These are phyloP conservation scores for Tetradesmus lagerheimii DNA, from an alignment of 139 green algal species.

Conservation along the genomic window DNA sequence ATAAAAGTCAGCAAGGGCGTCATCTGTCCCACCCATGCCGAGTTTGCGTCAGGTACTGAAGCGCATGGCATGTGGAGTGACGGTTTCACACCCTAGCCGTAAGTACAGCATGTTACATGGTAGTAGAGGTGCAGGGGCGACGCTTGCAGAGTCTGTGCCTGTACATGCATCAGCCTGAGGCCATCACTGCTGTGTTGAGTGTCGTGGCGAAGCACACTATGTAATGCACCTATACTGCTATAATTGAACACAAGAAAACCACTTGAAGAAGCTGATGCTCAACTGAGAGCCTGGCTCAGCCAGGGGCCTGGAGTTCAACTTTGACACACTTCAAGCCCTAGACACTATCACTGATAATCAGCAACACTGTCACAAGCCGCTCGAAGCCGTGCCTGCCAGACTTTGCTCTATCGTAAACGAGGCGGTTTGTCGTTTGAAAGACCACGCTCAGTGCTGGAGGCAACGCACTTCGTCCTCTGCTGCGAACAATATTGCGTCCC, in stretches of 20 bases:
- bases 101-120: not conserved
- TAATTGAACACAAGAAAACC: too few species aligned
- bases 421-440: not conserved
- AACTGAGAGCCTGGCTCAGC: not conserved
- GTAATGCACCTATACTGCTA: too few species aligned
- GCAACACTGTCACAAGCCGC: not conserved
- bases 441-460: not conserved
- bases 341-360: not conserved
- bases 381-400: too few species aligned
- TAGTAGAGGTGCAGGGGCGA: not conserved
- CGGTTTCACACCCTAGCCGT: too few species aligned
- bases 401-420: not conserved
- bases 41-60: not conserved
- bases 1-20: conserved; percentile 1
- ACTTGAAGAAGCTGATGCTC: too few species aligned
- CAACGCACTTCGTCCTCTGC: not conserved
- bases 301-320: not conserved
- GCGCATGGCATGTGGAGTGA: not conserved
- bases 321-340: not conserved
- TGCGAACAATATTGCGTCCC: not conserved
- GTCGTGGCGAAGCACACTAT: too few species aligned
- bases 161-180: not conserved
- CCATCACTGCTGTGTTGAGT: not conserved
- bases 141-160: not conserved
- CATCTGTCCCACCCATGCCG: not conserved